These are phyloP conservation scores for Diplocarpon mali DNA, from an alignment of 2,329 filamentous ascomycete species.

Conservation along the genomic window DNA sequence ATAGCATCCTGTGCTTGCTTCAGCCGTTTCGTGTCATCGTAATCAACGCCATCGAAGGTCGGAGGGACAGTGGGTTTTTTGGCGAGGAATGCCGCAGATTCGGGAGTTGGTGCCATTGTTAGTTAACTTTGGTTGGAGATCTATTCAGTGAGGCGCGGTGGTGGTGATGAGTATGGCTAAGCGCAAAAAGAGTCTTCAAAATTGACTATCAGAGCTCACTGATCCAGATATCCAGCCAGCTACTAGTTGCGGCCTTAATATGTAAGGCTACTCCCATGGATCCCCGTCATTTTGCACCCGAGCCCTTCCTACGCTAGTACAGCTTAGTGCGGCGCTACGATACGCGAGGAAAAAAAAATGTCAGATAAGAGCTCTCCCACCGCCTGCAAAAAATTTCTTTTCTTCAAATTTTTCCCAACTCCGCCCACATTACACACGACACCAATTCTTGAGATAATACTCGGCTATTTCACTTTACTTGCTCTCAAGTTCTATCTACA, in stretches of 20 bases:
- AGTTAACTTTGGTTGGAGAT: not conserved
- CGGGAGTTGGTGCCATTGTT: slow-evolving; percentile 63
- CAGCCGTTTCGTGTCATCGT: slow-evolving; percentile 68
- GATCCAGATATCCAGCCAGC: not conserved
- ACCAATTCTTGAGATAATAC: slow-evolving; percentile 5
- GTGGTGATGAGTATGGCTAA: not conserved
- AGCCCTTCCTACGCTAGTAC: not conserved
- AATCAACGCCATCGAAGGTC: slow-evolving; percentile 80
- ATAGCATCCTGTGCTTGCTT: slow-evolving; percentile 77
- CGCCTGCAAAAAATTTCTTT: slow-evolving; percentile 10
- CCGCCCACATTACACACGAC: slow-evolving; percentile 5
- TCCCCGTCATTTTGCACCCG: slow-evolving; percentile 3
- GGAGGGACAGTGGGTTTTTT: slow-evolving; percentile 75
- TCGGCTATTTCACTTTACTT: slow-evolving; percentile 3
- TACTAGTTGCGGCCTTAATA: not conserved
- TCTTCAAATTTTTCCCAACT: slow-evolving; percentile 6
- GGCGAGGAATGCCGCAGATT: slow-evolving; percentile 70
- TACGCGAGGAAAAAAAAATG: slow-evolving; percentile 17
- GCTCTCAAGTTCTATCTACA: slow-evolving; percentile 4
- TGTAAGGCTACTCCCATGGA: too few relatives aligned
- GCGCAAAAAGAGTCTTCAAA: not conserved
- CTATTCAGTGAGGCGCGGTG: not conserved
- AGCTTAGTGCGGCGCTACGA: slow-evolving; percentile 12
- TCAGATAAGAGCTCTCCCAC: slow-evolving; percentile 24
- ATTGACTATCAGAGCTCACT: slow-evolving; percentile 2